phyloP scores from a whole-genome alignment of 345 rosid genomes.

The Jatropha curcas region DNA sequence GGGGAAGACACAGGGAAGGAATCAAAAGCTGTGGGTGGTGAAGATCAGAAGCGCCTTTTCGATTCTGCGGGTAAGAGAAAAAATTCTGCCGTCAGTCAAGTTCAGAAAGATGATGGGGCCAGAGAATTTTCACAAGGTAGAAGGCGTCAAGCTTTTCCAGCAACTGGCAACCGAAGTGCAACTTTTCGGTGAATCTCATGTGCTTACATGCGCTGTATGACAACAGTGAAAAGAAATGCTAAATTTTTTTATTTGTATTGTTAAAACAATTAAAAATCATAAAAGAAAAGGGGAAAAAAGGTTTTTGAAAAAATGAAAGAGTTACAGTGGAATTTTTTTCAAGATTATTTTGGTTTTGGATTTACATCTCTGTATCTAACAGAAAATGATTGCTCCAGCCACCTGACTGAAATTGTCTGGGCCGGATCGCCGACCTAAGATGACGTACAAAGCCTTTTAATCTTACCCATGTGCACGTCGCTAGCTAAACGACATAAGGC shows the following conservation, averaged over 20 bases:
- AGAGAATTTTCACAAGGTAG: conserved; percentile 43
- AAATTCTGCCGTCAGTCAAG: conserved; percentile 20
- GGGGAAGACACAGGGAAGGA: conserved; percentile 25
- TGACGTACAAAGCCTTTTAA: too few relatives aligned
- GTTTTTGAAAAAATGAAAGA: too few relatives aligned
- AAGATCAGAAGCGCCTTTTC: conserved; percentile 15
- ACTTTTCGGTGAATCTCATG: conserved; percentile 43
- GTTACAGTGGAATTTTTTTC: background rate
- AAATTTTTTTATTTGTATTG: background rate
- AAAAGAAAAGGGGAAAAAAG: background rate
- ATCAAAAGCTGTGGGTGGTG: conserved; percentile 11
- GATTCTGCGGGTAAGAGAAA: conserved; percentile 32
- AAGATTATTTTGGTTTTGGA: too few relatives aligned
- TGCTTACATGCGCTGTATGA: background rate
- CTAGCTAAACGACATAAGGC: too few relatives aligned
- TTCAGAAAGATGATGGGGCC: conserved; percentile 37
- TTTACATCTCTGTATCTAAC: too few relatives aligned
- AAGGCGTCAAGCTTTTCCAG: conserved; percentile 65
- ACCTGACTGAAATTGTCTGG: too few relatives aligned
- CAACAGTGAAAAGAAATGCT: conserved; percentile 4
- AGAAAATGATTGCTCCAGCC: too few relatives aligned
- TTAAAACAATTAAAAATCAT: background rate
- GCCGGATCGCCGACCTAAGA: too few relatives aligned
- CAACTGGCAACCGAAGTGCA: conserved; percentile 64
- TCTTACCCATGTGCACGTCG: too few relatives aligned